Percentiles rank a stretch among this genome's conserved stretches.
Conservation (phyloP, 2,329 filamentous ascomycete species). For the Cryphonectria naterciae region DNA sequence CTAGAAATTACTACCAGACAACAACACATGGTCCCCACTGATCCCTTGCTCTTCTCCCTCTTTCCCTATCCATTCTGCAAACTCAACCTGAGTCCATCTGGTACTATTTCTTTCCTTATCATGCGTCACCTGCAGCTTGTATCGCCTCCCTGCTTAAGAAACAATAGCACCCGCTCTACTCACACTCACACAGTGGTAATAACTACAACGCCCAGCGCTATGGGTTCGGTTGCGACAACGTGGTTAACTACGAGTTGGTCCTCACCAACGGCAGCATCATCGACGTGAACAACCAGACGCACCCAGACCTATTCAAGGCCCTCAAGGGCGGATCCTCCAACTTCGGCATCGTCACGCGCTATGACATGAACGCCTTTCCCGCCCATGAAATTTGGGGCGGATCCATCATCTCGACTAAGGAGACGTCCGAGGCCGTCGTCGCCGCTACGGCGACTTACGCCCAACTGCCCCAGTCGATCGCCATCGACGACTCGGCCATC, state of each 20-base stretch:
- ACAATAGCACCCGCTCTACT: background rate
- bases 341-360: constrained; percentile 42
- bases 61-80: background rate
- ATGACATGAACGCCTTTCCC: constrained; percentile 30
- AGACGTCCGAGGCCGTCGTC: constrained; percentile 11
- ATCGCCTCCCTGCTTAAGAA: background rate
- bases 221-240: constrained; percentile 20
- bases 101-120: background rate
- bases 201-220: constrained; percentile 6
- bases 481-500: constrained; percentile 13
- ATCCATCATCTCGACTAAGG: constrained; percentile 26
- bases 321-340: constrained; percentile 43
- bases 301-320: constrained; percentile 14
- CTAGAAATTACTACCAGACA: background rate
- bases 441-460: constrained; percentile 3
- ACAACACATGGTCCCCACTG: background rate
- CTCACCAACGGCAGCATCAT: constrained; percentile 16
- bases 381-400: constrained; percentile 34
- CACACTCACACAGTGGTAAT: background rate
- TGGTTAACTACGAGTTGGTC: constrained; percentile 18
- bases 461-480: background rate
- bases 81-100: no score
- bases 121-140: background rate
- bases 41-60: background rate
- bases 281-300: constrained; percentile 9